Evolutionary conservation across 2,329 filamentous ascomycete genomes (phyloP), one percentile per base, ranked within the genome.

Genomic region (Phyllosticta paracitricarpa): DNA sequence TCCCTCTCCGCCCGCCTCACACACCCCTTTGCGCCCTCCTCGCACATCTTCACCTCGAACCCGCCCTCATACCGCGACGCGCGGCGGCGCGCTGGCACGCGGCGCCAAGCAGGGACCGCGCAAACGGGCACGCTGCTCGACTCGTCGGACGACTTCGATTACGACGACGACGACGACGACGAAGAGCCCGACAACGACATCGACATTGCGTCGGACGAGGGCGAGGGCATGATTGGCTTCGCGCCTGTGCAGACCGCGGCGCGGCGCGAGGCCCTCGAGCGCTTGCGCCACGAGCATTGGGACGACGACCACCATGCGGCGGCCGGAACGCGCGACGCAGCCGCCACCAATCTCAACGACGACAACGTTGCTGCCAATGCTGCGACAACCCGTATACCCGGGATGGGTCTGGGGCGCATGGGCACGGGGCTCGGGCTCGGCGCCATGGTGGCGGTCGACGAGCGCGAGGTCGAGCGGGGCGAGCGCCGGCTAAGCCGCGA

Each of bases 401-500:
- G 33, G 7, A 40, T 40, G 33, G 33, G 33, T 4, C 14, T 40
- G 33, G 33, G 33, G 8, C 33, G 33, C 33, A 40, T 40, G 33
- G 33, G 33, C 7, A 40, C 33, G 10, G 33, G 33, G 33, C 33
- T 40, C 7, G 33, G 33, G 10, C 33, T 40, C 12, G 25, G 9
- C 10, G 19, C 25, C 12, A 26, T 33, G 8, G 22, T 26, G 19
- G 28, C 9, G 54, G 54, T 56, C n/a, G 54, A 24, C 12, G 25
- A 25, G 12, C 22, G 56, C 75, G 54, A 66, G 59, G 65, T 72
- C 51, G 69, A 68, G 35, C 82, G 84, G 63, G 80, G 79, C 56
- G 76, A 80, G 53, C 78, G 83, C 66, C 80, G 91, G 64, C 69
- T 96, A 64, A 93, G 89, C 72, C 80, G 90, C 75, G 91, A 96